Percentiles rank a stretch among this genome's conserved stretches.
phyloP scores from a whole-genome alignment of 441 rosid species.

The Viola pubescens region DNA sequence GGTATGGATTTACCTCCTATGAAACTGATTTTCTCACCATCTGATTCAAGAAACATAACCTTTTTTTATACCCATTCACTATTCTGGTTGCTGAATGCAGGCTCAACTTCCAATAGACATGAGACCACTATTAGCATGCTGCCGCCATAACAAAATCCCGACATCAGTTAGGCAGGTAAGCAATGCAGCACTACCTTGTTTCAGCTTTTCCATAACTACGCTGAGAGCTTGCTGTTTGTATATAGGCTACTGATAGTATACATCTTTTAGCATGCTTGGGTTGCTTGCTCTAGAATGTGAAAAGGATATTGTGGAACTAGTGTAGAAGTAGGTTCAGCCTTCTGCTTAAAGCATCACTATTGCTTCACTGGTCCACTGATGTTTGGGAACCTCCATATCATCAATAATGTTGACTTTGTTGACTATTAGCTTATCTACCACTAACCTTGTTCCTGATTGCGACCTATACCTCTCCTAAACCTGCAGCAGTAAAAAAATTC shows the following conservation, averaged over 20 bases:
- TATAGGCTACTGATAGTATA: neutral
- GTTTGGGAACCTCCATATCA: neutral
- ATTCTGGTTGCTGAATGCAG: slow-evolving; percentile 40
- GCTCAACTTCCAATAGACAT: slow-evolving; percentile 84
- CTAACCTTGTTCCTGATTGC: too few relatives aligned
- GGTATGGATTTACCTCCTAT: slow-evolving; percentile 34
- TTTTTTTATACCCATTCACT: neutral
- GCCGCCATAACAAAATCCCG: slow-evolving; percentile 80
- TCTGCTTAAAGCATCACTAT: neutral
- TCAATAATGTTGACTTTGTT: neutral
- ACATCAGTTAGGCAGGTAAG: slow-evolving; percentile 83
- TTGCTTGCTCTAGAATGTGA: slow-evolving; percentile 4
- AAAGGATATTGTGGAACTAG: neutral
- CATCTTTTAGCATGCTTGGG: neutral
- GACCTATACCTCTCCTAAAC: neutral
- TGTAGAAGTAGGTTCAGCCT: neutral
- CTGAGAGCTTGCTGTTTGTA: neutral
- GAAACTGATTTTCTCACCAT: neutral
- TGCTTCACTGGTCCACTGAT: neutral
- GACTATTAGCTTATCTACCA: neutral
- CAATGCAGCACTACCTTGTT: neutral
- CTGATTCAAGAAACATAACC: too few relatives aligned
- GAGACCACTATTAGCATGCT: slow-evolving; percentile 68
- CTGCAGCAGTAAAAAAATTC: neutral
- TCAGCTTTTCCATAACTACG: slow-evolving; percentile 7